Evolutionary conservation across 768 basidiomycete genomes (phyloP).

Genomic region (Lactarius vividus): DNA sequence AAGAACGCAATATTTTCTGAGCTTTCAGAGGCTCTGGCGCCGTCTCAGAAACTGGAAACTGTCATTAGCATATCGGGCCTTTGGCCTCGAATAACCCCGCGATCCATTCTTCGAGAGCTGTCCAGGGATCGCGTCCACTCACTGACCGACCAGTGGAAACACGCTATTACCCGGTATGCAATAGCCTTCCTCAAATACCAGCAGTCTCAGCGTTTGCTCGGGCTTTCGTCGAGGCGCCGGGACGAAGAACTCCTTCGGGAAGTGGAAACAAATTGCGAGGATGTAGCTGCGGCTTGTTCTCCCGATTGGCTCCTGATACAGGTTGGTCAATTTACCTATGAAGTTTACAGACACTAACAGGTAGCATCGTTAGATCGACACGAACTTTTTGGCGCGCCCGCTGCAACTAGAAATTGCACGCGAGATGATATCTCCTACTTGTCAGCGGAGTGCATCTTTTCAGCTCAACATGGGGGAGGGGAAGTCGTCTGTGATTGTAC

Average conservation of each 20-base stretch:
- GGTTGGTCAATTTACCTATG: not conserved
- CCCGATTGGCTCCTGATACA: slow-evolving; percentile 21
- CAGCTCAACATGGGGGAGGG: slow-evolving; percentile 65
- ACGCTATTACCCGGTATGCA: not conserved
- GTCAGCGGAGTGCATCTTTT: slow-evolving; percentile 38
- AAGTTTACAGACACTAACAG: not conserved
- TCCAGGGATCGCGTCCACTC: slow-evolving; percentile 27
- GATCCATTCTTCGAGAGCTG: slow-evolving; percentile 25
- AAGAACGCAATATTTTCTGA: not conserved
- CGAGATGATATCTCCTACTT: slow-evolving; percentile 47
- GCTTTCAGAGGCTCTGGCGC: not conserved
- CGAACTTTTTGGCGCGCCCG: slow-evolving; percentile 43
- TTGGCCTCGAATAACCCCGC: slow-evolving; percentile 18
- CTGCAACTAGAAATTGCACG: slow-evolving; percentile 43
- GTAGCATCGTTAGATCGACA: slow-evolving; percentile 40
- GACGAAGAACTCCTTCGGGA: slow-evolving; percentile 14
- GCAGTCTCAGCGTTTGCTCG: slow-evolving; percentile 12
- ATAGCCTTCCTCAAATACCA: slow-evolving; percentile 3
- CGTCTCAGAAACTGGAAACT: not conserved
- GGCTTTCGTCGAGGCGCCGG: not conserved
- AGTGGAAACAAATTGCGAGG: not conserved
- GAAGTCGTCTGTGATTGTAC: slow-evolving; percentile 52
- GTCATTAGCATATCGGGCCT: not conserved
- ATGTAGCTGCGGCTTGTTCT: not conserved
- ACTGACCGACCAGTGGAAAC: slow-evolving; percentile 5